Base-by-base conservation (phyloP, 306 rosid species). In the Rubus parviflorus region DNA sequence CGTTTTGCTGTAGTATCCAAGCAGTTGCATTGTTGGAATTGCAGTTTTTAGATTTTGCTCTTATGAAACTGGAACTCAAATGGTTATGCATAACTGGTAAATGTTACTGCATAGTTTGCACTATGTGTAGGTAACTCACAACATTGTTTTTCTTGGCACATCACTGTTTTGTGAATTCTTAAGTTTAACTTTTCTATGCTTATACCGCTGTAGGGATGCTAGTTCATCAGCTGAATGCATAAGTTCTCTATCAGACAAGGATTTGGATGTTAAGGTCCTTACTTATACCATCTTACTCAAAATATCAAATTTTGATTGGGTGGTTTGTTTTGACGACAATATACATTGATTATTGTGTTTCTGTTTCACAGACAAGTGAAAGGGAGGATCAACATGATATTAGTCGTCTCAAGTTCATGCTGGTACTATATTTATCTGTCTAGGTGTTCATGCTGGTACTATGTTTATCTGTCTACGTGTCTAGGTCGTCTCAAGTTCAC, bases 391-490 rank as follows among this genome's bases (percentile, higher is more conserved):
- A 88, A 82, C 86, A 77, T 68, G 97, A 88, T 85, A 83, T 89
- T 72, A 83, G 82, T 64, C 84, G 77, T 80, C 97, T 95, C 79
- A 95, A 90, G 81, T 81, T 78, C 81, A 87, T 88, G 93, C 90
- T 95, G 98, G 98, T 95, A 89, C 69, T 80, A 65, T 74, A 75
- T 64, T 83, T 52, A 49, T 65, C 45, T 71, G 30, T 69, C 5
- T 15, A 49, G 73, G 72, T 68, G 68, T 30, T 30, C 35, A 30
- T 30, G 35, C 35, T 30, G 98, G 98, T 95, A 89, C 69, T 80
- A 65, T 74, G 74, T 64, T 83, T 52, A 49, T 65, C 45, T 71
- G 30, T 69, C 5, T 15, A 53, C 72, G 72, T 68, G 68, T 30
- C 35, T 30, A 30, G 35, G 82, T 64, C 84, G 77, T 80, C 97